phyloP scores from a whole-genome alignment of 345 rosid species.

The Salix suchowensis region DNA sequence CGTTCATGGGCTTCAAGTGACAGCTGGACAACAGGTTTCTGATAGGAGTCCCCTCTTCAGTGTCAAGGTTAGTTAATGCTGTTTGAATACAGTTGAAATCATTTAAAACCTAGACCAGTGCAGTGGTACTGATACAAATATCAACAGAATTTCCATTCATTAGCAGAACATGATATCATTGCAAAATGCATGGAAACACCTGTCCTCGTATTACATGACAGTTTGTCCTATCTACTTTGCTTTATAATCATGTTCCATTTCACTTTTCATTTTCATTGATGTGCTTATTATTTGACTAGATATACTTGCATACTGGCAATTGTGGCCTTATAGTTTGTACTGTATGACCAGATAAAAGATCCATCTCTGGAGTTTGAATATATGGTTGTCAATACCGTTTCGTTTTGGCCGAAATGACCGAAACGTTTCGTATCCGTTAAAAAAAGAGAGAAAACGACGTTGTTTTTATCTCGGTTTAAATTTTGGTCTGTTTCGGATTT shows the following conservation, averaged over 20 bases:
- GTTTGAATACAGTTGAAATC: neutral
- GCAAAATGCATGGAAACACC: neutral
- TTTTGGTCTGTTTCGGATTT: too few species aligned
- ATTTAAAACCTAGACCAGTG: neutral
- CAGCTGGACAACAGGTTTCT: constrained; percentile 73
- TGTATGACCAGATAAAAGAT: too few species aligned
- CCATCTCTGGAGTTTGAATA: neutral
- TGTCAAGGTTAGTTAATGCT: constrained; percentile 53
- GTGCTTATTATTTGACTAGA: neutral
- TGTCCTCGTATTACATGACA: neutral
- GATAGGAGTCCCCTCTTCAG: constrained; percentile 64
- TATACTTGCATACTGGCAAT: neutral
- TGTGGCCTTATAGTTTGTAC: neutral
- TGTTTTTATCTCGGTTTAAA: too few species aligned
- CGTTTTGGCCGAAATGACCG: too few species aligned
- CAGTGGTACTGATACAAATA: neutral
- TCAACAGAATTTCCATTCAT: neutral
- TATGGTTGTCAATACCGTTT: too few species aligned
- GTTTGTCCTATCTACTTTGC: neutral
- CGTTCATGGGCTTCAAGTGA: constrained; percentile 60
- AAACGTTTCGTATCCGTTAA: too few species aligned
- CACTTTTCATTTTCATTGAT: neutral
- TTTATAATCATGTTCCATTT: neutral
- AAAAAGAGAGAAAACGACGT: too few species aligned
- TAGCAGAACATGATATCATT: neutral